These are phyloP conservation scores for Talaromyces wortmannii DNA, from an alignment of 495 filamentous ascomycete genomes.

Conservation along the genomic window DNA sequence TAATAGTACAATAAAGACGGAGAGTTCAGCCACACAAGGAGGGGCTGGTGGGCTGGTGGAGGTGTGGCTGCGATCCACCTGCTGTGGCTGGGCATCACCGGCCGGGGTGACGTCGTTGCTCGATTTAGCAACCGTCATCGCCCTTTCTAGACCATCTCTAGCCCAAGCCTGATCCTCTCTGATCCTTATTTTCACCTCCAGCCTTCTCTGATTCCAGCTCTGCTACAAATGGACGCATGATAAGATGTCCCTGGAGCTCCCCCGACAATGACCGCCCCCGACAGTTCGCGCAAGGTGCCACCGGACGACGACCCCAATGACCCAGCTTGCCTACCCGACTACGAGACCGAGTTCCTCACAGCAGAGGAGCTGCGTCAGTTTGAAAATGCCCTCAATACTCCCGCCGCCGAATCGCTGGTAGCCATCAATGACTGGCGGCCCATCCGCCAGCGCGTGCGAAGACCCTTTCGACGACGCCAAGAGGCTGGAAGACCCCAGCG, in stretches of 20 bases:
- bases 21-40: background rate
- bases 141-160: background rate
- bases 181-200: background rate
- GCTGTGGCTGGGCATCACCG: background rate
- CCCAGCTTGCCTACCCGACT: slow-evolving; percentile 50
- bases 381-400: slow-evolving; percentile 42
- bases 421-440: slow-evolving; percentile 85
- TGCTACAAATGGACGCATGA: background rate
- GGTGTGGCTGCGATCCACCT: background rate
- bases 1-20: background rate
- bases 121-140: background rate
- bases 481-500: slow-evolving; percentile 35
- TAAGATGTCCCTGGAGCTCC: background rate
- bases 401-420: slow-evolving; percentile 45
- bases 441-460: slow-evolving; percentile 59
- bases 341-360: slow-evolving; percentile 58
- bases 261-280: slow-evolving; percentile 24
- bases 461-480: slow-evolving; percentile 16
- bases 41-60: background rate
- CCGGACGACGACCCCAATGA: slow-evolving; percentile 23
- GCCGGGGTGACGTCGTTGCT: background rate
- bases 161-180: background rate
- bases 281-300: slow-evolving; percentile 12
- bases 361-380: slow-evolving; percentile 43
- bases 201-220: background rate